Base-by-base conservation (phyloP, 1,139 yeast species). In the Suhomyces yuchorum region DNA sequence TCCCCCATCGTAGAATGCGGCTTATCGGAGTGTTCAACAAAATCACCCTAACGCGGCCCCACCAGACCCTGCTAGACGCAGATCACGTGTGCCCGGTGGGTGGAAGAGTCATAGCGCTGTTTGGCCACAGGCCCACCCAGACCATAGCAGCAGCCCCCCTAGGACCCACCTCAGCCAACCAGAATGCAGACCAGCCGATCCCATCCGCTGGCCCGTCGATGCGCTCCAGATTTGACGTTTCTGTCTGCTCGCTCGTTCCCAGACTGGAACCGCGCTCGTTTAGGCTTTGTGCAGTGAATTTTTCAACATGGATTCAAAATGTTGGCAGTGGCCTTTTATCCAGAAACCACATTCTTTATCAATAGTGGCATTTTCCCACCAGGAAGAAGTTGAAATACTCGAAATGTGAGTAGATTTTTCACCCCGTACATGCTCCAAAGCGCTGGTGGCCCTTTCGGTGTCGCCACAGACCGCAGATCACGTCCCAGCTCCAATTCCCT, bases 1-100 rank as follows among this genome's bases (percentile, higher is more conserved):
- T 40, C 43, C 41, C 42, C 47, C 43, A 26, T 24, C 37, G 20
- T 4, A 14, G 12, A 8, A 18, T 36, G 36, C 23, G 20, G 37
- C 45, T 42, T 46, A 42, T 46, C 48, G 37, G 35, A 33, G 17
- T 38, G 49, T 46, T 42, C 49, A 46, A 46, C 49, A 46, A 46
- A 46, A 46, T 28, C 18, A 6, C 9, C 34, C 34, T 8, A 24
- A 30, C 23, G 23, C n/a, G 23, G 23, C 23, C 23, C 7, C 23
- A 20, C 23, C 9, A 30, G 18, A 30, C 34, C 34, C 34, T 30
- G 7, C 4, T 26, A 26, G n/a, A n/a, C n/a, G n/a, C n/a, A n/a
- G n/a, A n/a, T n/a, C n/a, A n/a, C n/a, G n/a, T n/a, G n/a, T n/a
- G n/a, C n/a, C n/a, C n/a, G n/a, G n/a, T n/a, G n/a, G n/a, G n/a